Evolutionary conservation across 2,329 filamentous ascomycete genomes (phyloP), one percentile per base, ranked within the genome.

Genomic region (Fusarium penzigii): DNA sequence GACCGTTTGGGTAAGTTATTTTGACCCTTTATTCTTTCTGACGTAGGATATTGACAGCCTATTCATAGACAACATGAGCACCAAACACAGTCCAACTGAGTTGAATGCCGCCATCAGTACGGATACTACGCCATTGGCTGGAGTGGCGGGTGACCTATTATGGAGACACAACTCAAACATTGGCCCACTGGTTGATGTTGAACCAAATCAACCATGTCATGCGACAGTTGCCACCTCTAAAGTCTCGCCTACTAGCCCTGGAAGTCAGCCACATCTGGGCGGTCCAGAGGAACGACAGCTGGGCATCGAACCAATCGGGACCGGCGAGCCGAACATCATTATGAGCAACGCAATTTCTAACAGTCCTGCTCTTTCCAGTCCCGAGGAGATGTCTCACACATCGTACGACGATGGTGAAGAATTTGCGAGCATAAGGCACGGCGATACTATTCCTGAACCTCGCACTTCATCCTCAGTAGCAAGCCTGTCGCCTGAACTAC

Each of bases 71-170:
- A 55, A 43, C 39, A 55, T 17, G 25, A 11, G 48, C 34, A 55
- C 44, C 38, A 42, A 53, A 45, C 44, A 50, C 46, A 46, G 42
- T 52, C 42, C 11, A 46, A 46, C 25, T 49, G 45, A 52, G 52
- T 43, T 45, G 34, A 29, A 55, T 13, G 42, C 46, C 34, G 43
- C 42, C 34, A 41, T 49, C 39, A 7, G 46, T 49, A 39, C 42
- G 16, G 16, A 44, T 39, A 46, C 32, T 45, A 55, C 46, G 36
- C 40, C 20, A 43, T 42, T 47, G 14, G 51, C 46, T 49, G n/a
- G 6, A 34, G 39, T 34, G 13, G 40, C 47, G 47, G 47, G 17
- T 10, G 36, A 20, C 41, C 36, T n/a, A 50, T 32, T 38, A n/a
- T 39, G 10, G 25, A 41, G 40, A 38, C 36, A 51, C 29, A 34